These are phyloP conservation scores for Picea sitchensis DNA, from an alignment of 75 land plant species.

Conservation along the genomic window DNA sequence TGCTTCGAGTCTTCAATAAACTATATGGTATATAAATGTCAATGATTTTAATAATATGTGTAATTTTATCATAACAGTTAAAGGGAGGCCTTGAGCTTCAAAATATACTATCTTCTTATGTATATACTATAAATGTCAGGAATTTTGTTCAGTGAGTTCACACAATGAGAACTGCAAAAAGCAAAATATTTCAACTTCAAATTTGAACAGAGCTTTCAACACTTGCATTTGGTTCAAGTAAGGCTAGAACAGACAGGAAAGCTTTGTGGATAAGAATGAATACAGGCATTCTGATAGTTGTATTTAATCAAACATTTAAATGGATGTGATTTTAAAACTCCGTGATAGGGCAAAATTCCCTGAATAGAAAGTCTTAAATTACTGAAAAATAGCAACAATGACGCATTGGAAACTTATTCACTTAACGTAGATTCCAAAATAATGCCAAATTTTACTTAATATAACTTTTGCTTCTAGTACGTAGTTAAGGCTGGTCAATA, in stretches of 20 bases:
- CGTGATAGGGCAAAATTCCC: background rate
- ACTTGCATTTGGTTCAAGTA: background rate
- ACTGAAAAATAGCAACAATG: background rate
- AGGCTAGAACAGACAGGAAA: background rate
- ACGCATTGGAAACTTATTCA: too few relatives aligned
- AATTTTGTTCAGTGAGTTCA: too few relatives aligned
- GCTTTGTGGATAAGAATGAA: background rate
- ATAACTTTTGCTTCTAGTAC: too few relatives aligned
- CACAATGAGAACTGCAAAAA: too few relatives aligned
- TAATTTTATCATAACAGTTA: background rate
- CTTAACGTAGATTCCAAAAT: too few relatives aligned
- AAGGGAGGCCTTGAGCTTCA: background rate
- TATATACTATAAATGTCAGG: too few relatives aligned
- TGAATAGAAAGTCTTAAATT: background rate
- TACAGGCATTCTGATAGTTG: background rate
- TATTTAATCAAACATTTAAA: background rate
- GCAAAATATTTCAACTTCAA: too few relatives aligned
- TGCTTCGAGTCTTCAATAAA: background rate
- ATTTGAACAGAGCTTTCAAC: background rate
- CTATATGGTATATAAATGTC: too few relatives aligned
- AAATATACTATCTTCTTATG: background rate
- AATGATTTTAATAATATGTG: too few relatives aligned
- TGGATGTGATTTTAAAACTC: background rate
- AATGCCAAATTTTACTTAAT: too few relatives aligned
- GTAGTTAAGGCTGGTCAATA: too few relatives aligned